Evolutionary conservation across 371 early-diverging fungal genomes (phyloP).

Genomic region (Mucor plumbeus): DNA sequence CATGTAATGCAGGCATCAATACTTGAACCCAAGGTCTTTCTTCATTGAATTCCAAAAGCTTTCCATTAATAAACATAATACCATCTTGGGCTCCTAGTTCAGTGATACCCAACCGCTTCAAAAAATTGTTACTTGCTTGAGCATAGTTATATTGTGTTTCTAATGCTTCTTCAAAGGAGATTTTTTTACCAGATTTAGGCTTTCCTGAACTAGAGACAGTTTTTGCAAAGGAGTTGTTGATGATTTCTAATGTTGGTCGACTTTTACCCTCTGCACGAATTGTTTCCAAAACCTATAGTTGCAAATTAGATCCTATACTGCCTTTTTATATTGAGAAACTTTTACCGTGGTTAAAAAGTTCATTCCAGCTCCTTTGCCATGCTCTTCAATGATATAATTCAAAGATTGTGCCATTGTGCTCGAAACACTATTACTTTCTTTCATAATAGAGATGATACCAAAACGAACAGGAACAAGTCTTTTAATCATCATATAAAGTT

Average conservation of each 20-base stretch:
- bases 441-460: constrained; percentile 75
- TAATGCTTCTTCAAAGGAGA: constrained; percentile 37
- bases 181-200: constrained; percentile 11
- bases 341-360: constrained; percentile 35
- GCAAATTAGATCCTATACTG: background rate
- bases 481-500: constrained; percentile 64
- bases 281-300: constrained; percentile 11
- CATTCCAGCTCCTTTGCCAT: constrained; percentile 32
- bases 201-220: constrained; percentile 6
- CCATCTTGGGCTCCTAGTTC: constrained; percentile 30
- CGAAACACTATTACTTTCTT: constrained; percentile 36
- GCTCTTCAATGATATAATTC: constrained; percentile 45
- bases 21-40: constrained; percentile 45
- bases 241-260: constrained; percentile 6
- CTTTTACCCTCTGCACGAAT: constrained; percentile 5
- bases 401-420: constrained; percentile 53
- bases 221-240: constrained; percentile 17
- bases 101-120: constrained; percentile 42
- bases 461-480: constrained; percentile 81
- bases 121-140: constrained; percentile 24
- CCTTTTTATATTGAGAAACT: background rate
- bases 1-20: constrained; percentile 37
- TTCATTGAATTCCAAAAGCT: constrained; percentile 62
- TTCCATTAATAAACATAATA: constrained; percentile 83
- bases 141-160: constrained; percentile 32